Evolutionary conservation across 331 rosid genomes (phyloP).

Genomic region (Rosa hybrid): DNA sequence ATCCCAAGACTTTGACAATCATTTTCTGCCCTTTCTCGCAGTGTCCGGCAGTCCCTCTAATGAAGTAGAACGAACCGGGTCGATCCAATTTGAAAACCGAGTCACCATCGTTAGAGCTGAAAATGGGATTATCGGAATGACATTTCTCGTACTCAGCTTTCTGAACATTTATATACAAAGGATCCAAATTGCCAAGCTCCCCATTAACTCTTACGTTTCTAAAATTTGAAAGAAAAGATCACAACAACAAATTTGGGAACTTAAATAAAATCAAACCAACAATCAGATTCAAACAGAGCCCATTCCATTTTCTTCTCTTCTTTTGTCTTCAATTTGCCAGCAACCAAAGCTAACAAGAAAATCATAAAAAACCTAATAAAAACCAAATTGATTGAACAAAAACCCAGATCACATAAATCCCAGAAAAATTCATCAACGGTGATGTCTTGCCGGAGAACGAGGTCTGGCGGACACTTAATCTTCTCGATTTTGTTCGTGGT

Average conservation of each 20-base stretch:
- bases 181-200: background rate
- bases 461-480: too few species aligned
- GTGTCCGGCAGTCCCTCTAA: too few species aligned
- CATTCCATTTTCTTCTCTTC: background rate
- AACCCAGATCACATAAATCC: background rate
- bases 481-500: too few species aligned
- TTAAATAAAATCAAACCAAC: background rate
- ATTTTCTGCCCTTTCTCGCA: too few species aligned
- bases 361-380: background rate
- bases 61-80: too few species aligned
- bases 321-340: slow-evolving; percentile 13
- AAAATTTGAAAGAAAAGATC: background rate
- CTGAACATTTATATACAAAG: background rate
- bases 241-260: background rate
- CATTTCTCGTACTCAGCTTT: too few species aligned
- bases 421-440: background rate
- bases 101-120: too few species aligned
- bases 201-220: background rate
- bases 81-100: too few species aligned
- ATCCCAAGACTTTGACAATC: too few species aligned
- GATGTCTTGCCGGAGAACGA: too few species aligned
- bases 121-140: too few species aligned
- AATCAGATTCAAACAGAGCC: background rate
- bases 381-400: background rate
- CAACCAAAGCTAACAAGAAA: slow-evolving; percentile 2